Evolutionary conservation across 2,329 filamentous ascomycete genomes (phyloP).

Genomic region (Teratosphaeria destructans): DNA sequence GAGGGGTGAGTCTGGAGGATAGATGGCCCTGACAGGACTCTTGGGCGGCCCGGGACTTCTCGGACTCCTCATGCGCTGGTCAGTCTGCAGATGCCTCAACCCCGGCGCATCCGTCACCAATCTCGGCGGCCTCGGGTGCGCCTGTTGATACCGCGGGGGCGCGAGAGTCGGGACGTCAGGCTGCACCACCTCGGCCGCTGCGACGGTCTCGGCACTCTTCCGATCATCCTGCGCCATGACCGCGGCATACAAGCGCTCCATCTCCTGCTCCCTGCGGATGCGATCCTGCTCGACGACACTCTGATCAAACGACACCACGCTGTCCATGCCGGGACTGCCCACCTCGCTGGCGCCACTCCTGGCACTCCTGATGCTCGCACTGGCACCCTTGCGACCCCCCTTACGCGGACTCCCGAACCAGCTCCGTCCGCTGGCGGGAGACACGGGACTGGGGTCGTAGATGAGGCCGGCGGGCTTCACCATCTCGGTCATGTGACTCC

Average conservation of each 20-base stretch:
- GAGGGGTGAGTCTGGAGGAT: slow-evolving; percentile 28
- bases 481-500: slow-evolving; percentile 48
- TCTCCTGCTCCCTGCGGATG: slow-evolving; percentile 65
- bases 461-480: slow-evolving; percentile 35
- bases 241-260: slow-evolving; percentile 83
- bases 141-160: slow-evolving; percentile 6
- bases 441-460: slow-evolving; percentile 27
- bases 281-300: slow-evolving; percentile 64
- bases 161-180: background rate
- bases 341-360: slow-evolving; percentile 33
- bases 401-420: slow-evolving; percentile 19
- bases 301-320: slow-evolving; percentile 65
- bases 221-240: slow-evolving; percentile 76
- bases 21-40: slow-evolving; percentile 38
- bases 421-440: slow-evolving; percentile 14
- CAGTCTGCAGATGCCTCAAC: slow-evolving; percentile 14
- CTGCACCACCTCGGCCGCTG: background rate
- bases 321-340: slow-evolving; percentile 37
- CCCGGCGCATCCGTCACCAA: slow-evolving; percentile 18
- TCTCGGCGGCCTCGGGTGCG: slow-evolving; percentile 10
- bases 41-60: slow-evolving; percentile 24
- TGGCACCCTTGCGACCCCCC: slow-evolving; percentile 15
- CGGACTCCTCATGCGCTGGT: slow-evolving; percentile 22
- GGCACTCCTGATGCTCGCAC: slow-evolving; percentile 14
- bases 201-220: background rate